These are phyloP conservation scores for Yamadazyma taylorii DNA, from an alignment of 1,139 yeast species.

Conservation along the genomic window DNA sequence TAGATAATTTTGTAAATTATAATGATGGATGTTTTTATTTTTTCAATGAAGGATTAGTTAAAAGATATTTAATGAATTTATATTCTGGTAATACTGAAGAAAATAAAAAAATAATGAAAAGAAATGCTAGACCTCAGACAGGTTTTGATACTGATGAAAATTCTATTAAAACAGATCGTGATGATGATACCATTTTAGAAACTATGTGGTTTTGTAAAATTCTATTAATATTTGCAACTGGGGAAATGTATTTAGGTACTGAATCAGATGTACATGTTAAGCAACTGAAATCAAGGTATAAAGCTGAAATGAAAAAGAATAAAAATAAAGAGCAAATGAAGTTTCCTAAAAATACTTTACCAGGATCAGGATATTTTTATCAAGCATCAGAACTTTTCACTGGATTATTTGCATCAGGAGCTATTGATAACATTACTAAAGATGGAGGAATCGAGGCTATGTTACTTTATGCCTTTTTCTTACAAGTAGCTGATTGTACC, in stretches of 20 bases:
- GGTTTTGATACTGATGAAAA: conserved; percentile 43
- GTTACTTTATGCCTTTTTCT: conserved; percentile 72
- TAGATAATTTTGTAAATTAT: conserved; percentile 74
- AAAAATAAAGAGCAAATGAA: conserved; percentile 17
- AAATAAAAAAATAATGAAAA: conserved; percentile 38
- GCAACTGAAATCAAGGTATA: conserved; percentile 21
- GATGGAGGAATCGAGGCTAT: conserved; percentile 85
- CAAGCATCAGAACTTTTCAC: conserved; percentile 76
- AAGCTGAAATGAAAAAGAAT: conserved; percentile 41
- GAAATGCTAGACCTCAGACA: conserved; percentile 25
- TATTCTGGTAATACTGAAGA: conserved; percentile 50
- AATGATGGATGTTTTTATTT: conserved; percentile 87
- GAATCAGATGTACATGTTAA: conserved; percentile 47
- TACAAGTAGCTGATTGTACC: conserved; percentile 84
- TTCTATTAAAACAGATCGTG: conserved; percentile 42
- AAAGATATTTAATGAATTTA: conserved; percentile 59
- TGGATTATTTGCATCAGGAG: conserved; percentile 75
- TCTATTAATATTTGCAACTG: conserved; percentile 72
- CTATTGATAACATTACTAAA: conserved; percentile 70
- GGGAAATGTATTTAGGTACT: conserved; percentile 83
- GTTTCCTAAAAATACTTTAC: conserved; percentile 46
- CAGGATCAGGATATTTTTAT: conserved; percentile 75
- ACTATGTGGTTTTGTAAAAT: conserved; percentile 83
- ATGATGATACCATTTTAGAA: conserved; percentile 62
- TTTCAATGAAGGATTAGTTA: conserved; percentile 78